These are phyloP conservation scores for Epichloe gansuensis DNA, from an alignment of 2,329 filamentous ascomycete genomes.

Conservation along the genomic window DNA sequence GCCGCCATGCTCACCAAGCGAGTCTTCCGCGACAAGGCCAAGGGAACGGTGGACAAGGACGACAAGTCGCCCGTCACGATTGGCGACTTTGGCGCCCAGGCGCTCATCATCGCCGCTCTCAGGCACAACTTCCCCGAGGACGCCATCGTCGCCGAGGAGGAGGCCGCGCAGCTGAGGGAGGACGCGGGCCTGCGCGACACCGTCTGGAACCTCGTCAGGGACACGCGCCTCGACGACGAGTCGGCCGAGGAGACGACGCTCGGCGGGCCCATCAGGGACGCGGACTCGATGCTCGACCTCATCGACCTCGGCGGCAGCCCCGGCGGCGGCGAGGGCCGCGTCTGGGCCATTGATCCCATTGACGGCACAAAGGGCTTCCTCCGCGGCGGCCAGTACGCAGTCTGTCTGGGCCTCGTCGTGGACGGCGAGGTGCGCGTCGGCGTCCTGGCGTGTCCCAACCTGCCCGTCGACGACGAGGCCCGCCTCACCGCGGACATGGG, in stretches of 20 bases:
- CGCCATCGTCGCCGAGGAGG: slow-evolving; percentile 90
- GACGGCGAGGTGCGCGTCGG: slow-evolving; percentile 91
- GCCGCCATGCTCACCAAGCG: slow-evolving; percentile 44
- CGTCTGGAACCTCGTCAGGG: slow-evolving; percentile 74
- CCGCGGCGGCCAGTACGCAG: slow-evolving; percentile 90
- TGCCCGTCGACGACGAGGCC: slow-evolving; percentile 68
- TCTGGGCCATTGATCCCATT: slow-evolving; percentile 96
- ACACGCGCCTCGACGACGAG: slow-evolving; percentile 50
- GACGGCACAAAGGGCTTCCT: slow-evolving; percentile 97
- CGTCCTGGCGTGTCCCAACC: slow-evolving; percentile 89
- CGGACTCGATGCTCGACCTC: slow-evolving; percentile 53
- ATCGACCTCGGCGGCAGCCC: slow-evolving; percentile 58
- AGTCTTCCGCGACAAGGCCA: slow-evolving; percentile 67
- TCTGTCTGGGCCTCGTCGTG: slow-evolving; percentile 83
- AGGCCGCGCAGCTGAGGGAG: slow-evolving; percentile 66
- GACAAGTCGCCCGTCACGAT: slow-evolving; percentile 96
- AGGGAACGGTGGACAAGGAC: slow-evolving; percentile 81
- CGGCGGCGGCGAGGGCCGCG: slow-evolving; percentile 62
- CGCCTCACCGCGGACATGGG: slow-evolving; percentile 55
- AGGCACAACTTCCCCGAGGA: slow-evolving; percentile 82
- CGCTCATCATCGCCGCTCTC: slow-evolving; percentile 85
- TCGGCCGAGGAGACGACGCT: slow-evolving; percentile 45
- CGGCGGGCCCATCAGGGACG: slow-evolving; percentile 55
- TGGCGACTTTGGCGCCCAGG: slow-evolving; percentile 95
- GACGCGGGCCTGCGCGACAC: slow-evolving; percentile 53